Percentiles rank a stretch among this genome's conserved stretches.
These are phyloP conservation scores for Didymella lethalis DNA, from an alignment of 2,329 filamentous ascomycete genomes.

Conservation along the genomic window DNA sequence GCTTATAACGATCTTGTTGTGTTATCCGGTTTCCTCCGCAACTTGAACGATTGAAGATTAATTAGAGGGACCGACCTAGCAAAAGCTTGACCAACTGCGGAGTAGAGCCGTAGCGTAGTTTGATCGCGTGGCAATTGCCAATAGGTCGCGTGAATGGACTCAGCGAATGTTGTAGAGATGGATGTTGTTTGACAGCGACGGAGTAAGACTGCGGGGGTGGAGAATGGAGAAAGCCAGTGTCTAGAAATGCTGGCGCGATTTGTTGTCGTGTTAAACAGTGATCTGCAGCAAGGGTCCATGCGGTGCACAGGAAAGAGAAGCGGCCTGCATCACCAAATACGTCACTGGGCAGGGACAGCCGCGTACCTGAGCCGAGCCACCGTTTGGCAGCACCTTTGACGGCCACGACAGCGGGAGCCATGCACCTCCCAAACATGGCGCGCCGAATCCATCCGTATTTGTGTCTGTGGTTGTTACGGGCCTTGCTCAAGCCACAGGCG, in stretches of 20 bases:
- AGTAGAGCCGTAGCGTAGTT: conserved; percentile 1
- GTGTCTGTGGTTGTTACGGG: conserved; percentile 9
- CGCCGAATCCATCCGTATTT: conserved; percentile 9
- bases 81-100: conserved; percentile 13
- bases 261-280: conserved; percentile 14
- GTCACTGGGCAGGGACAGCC: conserved; percentile 12
- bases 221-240: conserved; percentile 1
- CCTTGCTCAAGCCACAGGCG: conserved; percentile 19
- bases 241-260: conserved; percentile 7
- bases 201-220: conserved; percentile 18
- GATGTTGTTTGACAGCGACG: conserved; percentile 1
- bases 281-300: conserved; percentile 18
- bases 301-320: conserved; percentile 16
- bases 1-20: no score
- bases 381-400: conserved; percentile 13
- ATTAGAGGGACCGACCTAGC: conserved; percentile 10
- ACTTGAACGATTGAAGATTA: neutral
- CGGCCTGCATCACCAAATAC: conserved; percentile 15
- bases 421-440: conserved; percentile 8
- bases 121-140: conserved; percentile 9
- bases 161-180: conserved; percentile 13
- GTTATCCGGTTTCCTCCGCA: no score
- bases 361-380: conserved; percentile 20
- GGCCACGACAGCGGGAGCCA: conserved; percentile 21
- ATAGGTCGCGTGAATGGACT: neutral